phyloP scores from a whole-genome alignment of 1,284 basidiomycete species.

The Malassezia brasiliensis region DNA sequence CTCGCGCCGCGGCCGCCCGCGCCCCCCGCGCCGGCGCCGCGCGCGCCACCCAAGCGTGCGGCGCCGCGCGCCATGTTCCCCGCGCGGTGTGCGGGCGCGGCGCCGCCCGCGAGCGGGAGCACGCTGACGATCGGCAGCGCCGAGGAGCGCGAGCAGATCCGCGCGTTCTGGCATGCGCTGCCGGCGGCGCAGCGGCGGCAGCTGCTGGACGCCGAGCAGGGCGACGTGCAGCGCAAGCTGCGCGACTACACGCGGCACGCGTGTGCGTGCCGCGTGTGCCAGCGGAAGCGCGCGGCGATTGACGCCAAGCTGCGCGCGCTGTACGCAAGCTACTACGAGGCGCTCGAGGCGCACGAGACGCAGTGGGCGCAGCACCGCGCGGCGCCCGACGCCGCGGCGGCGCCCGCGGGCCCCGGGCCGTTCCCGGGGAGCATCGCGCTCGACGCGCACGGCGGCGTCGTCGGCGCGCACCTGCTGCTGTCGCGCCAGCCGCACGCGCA shows the following conservation, averaged over 20 bases:
- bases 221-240: constrained; percentile 93
- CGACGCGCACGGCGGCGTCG: constrained; percentile 69
- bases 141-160: constrained; percentile 90
- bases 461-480: constrained; percentile 58
- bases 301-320: constrained; percentile 98
- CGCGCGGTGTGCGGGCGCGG: constrained; percentile 11
- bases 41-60: constrained; percentile 2
- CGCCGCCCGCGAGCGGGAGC: constrained; percentile 52
- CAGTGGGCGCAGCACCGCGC: constrained; percentile 58
- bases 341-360: constrained; percentile 95
- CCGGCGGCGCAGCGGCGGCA: constrained; percentile 76
- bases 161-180: constrained; percentile 89
- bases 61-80: constrained; percentile 11
- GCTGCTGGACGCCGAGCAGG: constrained; percentile 91
- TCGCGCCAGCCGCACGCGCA: constrained; percentile 17
- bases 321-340: constrained; percentile 99
- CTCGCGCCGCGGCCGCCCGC: constrained; percentile 37
- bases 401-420: constrained; percentile 80
- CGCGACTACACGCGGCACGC: constrained; percentile 96
- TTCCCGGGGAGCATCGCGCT: constrained; percentile 95
- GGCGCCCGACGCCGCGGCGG: constrained; percentile 75
- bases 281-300: constrained; percentile 90
- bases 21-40: not conserved
- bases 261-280: constrained; percentile 91
- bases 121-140: constrained; percentile 69